Conservation (phyloP, 2,329 filamentous ascomycete genomes). For the Penicillium sp. region DNA sequence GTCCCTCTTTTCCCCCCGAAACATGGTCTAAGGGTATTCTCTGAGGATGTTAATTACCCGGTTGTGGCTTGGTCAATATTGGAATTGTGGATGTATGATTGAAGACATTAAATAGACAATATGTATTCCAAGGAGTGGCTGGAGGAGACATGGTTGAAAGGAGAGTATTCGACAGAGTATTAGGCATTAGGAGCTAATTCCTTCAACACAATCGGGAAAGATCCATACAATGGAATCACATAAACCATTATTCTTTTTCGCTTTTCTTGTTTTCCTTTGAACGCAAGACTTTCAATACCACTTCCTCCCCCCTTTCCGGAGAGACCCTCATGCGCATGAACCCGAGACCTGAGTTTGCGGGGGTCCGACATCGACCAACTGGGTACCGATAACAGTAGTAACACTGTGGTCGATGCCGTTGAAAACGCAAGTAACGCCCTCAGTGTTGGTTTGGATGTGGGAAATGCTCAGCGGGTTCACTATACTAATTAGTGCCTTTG, state of each 20-base stretch:
- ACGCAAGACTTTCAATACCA: background rate
- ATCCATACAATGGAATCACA: too few relatives aligned
- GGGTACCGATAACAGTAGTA: slow-evolving; percentile 5
- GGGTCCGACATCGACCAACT: slow-evolving; percentile 12
- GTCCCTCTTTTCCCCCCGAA: background rate
- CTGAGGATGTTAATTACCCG: background rate
- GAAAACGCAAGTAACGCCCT: slow-evolving; percentile 6
- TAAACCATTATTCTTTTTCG: background rate
- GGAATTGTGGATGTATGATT: background rate
- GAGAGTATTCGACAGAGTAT: background rate
- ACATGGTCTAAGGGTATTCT: background rate
- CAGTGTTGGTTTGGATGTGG: slow-evolving; percentile 6
- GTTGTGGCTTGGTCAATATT: background rate
- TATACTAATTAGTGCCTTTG: background rate
- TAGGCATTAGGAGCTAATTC: background rate
- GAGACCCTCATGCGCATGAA: background rate
- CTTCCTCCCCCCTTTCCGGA: background rate
- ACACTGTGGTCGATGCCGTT: slow-evolving; percentile 11
- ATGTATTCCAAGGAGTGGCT: background rate
- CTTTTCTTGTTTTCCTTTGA: background rate
- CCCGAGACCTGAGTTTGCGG: slow-evolving; percentile 11
- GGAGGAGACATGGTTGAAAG: background rate
- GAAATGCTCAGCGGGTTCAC: slow-evolving; percentile 14
- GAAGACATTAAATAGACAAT: background rate
- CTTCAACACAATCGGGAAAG: background rate